Percentiles rank a stretch among this genome's conserved stretches.
Evolutionary conservation across 805 yeast species (phyloP).

Genomic region (Teunomyces panamensis): DNA sequence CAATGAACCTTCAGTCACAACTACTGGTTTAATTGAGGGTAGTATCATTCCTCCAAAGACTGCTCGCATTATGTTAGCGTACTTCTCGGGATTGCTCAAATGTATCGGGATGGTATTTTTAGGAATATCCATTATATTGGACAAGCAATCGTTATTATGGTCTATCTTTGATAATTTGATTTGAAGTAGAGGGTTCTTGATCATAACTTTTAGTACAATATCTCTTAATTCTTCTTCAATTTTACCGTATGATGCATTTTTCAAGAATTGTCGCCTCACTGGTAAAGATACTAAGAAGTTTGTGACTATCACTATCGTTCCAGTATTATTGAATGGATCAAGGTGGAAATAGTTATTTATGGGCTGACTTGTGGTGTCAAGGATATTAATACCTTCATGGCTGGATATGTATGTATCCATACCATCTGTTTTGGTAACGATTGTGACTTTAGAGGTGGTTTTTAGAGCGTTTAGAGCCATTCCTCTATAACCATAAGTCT

Average conservation of each 20-base stretch:
- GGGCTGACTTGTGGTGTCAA: background rate
- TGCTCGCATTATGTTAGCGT: slow-evolving; percentile 8
- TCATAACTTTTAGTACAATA: slow-evolving; percentile 24
- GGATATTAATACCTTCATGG: background rate
- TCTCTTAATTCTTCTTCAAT: slow-evolving; percentile 26
- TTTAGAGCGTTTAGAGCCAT: slow-evolving; percentile 10
- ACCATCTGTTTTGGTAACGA: slow-evolving; percentile 42
- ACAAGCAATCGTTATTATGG: background rate
- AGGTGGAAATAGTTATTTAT: slow-evolving; percentile 3
- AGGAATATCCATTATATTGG: background rate
- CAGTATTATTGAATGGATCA: slow-evolving; percentile 15
- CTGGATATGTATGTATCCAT: slow-evolving; percentile 8
- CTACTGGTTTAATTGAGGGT: slow-evolving; percentile 20
- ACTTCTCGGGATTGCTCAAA: slow-evolving; percentile 6
- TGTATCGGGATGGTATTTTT: slow-evolving; percentile 10
- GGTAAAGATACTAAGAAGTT: slow-evolving; percentile 44
- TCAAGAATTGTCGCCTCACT: slow-evolving; percentile 35
- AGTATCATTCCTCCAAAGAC: slow-evolving; percentile 28
- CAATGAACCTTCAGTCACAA: slow-evolving; percentile 22
- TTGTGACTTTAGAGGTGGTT: slow-evolving; percentile 33
- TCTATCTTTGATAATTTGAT: slow-evolving; percentile 12
- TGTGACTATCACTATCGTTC: slow-evolving; percentile 37
- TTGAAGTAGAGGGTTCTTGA: slow-evolving; percentile 18
- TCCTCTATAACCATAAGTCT: slow-evolving; percentile 10
- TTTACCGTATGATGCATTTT: slow-evolving; percentile 15